Percentiles rank a stretch among this genome's conserved stretches.
Conservation (phyloP, 1,284 basidiomycete species). For the Ganoderma leucocontextum region DNA sequence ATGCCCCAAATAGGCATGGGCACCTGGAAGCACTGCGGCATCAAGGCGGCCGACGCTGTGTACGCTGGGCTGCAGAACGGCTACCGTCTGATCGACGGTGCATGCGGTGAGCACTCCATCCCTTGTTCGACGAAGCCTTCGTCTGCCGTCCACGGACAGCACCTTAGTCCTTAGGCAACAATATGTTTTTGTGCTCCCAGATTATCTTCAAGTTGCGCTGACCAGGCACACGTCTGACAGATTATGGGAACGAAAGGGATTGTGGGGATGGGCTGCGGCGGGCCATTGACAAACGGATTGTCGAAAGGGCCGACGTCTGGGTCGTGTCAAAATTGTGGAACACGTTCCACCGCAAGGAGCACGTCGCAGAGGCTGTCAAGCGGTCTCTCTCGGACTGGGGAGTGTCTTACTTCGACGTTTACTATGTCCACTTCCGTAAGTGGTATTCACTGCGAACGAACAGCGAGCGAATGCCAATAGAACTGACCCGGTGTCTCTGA, state of each 20-base stretch:
- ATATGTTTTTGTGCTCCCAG: too few species aligned
- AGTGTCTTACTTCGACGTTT: slow-evolving; percentile 39
- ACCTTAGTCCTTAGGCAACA: too few species aligned
- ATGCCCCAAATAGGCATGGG: slow-evolving; percentile 39
- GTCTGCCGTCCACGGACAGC: too few species aligned
- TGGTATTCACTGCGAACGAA: neutral
- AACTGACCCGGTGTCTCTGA: neutral
- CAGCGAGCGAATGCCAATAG: neutral
- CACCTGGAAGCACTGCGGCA: slow-evolving; percentile 39
- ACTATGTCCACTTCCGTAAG: slow-evolving; percentile 40
- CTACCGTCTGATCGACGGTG: slow-evolving; percentile 52
- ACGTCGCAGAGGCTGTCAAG: slow-evolving; percentile 35
- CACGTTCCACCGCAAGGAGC: slow-evolving; percentile 39
- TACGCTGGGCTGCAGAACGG: slow-evolving; percentile 52
- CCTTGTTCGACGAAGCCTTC: neutral
- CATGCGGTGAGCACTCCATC: slow-evolving; percentile 35
- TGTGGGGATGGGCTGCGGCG: slow-evolving; percentile 47
- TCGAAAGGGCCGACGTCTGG: slow-evolving; percentile 51
- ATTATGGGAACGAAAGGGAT: slow-evolving; percentile 52
- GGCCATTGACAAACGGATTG: slow-evolving; percentile 49
- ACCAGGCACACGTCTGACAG: slow-evolving; percentile 19
- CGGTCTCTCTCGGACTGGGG: slow-evolving; percentile 39
- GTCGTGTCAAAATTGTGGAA: slow-evolving; percentile 41
- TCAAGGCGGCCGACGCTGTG: slow-evolving; percentile 42
- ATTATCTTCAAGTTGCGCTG: neutral